Evolutionary conservation across 495 filamentous ascomycete species (phyloP), one percentile per base, ranked within the genome.

Genomic region (Trichoderma orchidacearum): DNA sequence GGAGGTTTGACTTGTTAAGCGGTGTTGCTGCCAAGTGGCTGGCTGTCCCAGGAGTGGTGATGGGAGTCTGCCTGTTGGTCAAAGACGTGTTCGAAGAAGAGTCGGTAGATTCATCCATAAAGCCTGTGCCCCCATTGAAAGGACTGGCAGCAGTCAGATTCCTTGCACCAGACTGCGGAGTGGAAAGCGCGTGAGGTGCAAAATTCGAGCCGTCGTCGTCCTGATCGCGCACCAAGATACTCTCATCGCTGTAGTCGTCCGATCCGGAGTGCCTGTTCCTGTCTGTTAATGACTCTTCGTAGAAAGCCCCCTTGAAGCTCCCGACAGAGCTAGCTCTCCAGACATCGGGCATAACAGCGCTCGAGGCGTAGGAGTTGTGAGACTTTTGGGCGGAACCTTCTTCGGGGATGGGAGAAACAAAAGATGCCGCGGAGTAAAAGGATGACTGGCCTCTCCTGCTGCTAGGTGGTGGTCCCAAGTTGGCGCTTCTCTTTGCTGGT

Each of bases 371-470:
- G 0, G 88, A 92, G 18, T 78, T 80, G 63, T 85, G 80, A 13
- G 74, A 75, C 50, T 80, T 73, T 12, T 48, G 27, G 41, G 18
- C 41, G 41, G 80, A 72, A 30, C 81, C 76, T 64, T 95, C 90
- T 68, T 96, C 91, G 1, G 83, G 86, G 56, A 96, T 96, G 1
- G 91, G 91, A 7, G 91, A 88, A 5, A 96, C 89, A 56, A 77
- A 88, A 1, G 87, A 89, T n/a, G 69, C 63, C 56, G 77, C 78
- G 23, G 87, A 90, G 60, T 88, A 89, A 31, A 84, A 86, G n/a
- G 85, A 82, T 2, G 83, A 81, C 28, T 74, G 82, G 0, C 85
- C 87, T 60, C 85, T 74, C 61, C 86, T 75, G 13, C 85, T 75
- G 35, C 81, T 83, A 18, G 86, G 86, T 8, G 82, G 83, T 31